These are phyloP conservation scores for Sugiyamaella marilandica DNA, from an alignment of 805 yeast genomes.

Conservation along the genomic window DNA sequence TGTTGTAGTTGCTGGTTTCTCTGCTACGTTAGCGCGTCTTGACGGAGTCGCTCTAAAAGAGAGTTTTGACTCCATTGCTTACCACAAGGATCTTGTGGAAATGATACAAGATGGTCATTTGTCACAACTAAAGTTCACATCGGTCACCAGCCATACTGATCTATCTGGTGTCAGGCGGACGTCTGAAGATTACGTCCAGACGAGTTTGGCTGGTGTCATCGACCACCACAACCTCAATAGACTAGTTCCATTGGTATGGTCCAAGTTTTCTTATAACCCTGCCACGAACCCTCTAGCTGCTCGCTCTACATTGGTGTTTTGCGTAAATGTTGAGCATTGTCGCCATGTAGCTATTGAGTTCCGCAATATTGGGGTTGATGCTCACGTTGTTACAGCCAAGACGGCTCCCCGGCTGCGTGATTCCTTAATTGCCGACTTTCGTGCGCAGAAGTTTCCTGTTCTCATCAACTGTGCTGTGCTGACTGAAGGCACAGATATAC, in stretches of 20 bases:
- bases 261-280: constrained; percentile 39
- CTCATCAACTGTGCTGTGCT: constrained; percentile 84
- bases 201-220: constrained; percentile 49
- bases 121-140: constrained; percentile 61
- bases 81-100: constrained; percentile 56
- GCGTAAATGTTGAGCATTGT: constrained; percentile 70
- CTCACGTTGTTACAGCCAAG: constrained; percentile 65
- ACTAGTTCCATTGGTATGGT: constrained; percentile 50
- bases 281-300: neutral
- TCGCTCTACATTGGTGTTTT: constrained; percentile 68
- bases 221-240: constrained; percentile 52
- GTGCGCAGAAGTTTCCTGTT: constrained; percentile 59
- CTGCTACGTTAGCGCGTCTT: constrained; percentile 80
- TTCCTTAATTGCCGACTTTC: constrained; percentile 52
- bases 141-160: constrained; percentile 48
- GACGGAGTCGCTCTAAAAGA: constrained; percentile 58
- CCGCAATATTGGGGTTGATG: constrained; percentile 55
- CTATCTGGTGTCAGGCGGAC: constrained; percentile 34
- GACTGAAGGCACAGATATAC: constrained; percentile 94
- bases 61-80: constrained; percentile 70
- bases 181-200: constrained; percentile 51
- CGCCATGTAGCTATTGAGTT: constrained; percentile 48
- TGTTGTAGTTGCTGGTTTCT: constrained; percentile 70
- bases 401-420: constrained; percentile 53
- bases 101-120: constrained; percentile 69